Conservation (phyloP, 2,329 filamentous ascomycete genomes). For the Botryotinia calthae region DNA sequence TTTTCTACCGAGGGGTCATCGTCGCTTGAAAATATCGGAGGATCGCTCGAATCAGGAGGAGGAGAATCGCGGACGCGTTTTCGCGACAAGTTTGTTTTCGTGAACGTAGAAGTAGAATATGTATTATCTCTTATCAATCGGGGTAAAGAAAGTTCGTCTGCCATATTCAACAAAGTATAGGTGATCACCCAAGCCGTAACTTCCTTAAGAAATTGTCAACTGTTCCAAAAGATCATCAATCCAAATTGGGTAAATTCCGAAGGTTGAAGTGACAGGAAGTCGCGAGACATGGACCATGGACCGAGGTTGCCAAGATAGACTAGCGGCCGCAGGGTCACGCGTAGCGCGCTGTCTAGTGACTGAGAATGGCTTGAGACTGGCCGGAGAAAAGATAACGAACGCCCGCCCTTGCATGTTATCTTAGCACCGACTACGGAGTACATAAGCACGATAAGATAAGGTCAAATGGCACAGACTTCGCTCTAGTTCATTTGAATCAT, state of each 20-base stretch:
- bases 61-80: conserved; percentile 43
- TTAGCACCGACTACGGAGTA: background rate
- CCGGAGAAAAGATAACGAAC: background rate
- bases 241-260: background rate
- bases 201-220: background rate
- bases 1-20: conserved; percentile 67
- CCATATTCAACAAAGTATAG: conserved; percentile 19
- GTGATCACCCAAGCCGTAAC: background rate
- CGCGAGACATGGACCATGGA: background rate
- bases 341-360: background rate
- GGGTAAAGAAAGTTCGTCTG: conserved; percentile 29
- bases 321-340: conserved; percentile 3
- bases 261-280: background rate
- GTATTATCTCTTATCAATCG: conserved; percentile 16
- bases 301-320: background rate
- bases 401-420: background rate
- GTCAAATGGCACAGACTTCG: background rate
- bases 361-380: background rate
- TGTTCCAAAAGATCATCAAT: background rate
- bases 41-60: conserved; percentile 60
- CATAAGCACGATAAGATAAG: conserved; percentile 1
- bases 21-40: conserved; percentile 69
- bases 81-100: conserved; percentile 22
- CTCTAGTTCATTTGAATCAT: background rate
- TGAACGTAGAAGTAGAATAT: conserved; percentile 4